These are phyloP conservation scores for Diplodia corticola DNA, from an alignment of 2,329 filamentous ascomycete species.

Conservation along the genomic window DNA sequence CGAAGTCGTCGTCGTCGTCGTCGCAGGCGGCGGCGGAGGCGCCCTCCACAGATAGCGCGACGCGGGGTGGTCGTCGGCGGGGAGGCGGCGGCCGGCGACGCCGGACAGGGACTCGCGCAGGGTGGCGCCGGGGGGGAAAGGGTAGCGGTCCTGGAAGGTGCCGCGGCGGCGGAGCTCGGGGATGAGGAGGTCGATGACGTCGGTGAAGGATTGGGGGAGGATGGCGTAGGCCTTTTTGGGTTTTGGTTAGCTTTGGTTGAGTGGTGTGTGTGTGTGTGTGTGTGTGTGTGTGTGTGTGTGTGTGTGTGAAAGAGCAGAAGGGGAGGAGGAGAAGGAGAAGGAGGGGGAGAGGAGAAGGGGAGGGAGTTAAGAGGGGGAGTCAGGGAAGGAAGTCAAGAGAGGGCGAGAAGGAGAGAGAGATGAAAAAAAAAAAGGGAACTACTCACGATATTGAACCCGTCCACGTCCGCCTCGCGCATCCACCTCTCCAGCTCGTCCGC, in stretches of 20 bases:
- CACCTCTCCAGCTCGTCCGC: conserved; percentile 68
- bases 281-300: too few species aligned
- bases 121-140: conserved; percentile 55
- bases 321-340: not conserved
- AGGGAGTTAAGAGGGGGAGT: not conserved
- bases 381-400: not conserved
- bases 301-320: not conserved
- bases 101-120: conserved; percentile 63
- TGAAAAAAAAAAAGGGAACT: conserved; percentile 2
- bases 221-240: conserved; percentile 57
- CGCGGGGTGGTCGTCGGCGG: conserved; percentile 55
- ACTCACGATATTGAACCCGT: conserved; percentile 72
- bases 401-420: not conserved
- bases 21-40: conserved; percentile 32
- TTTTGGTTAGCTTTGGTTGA: not conserved
- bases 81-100: conserved; percentile 51
- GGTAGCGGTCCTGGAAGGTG: conserved; percentile 57
- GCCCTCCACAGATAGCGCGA: conserved; percentile 48
- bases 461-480: conserved; percentile 68
- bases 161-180: conserved; percentile 63
- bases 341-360: conserved; percentile 2
- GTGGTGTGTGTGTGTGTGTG: too few species aligned
- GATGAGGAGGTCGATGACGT: conserved; percentile 60
- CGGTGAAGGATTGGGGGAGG: conserved; percentile 68
- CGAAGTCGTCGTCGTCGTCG: conserved; percentile 29